Conservation (phyloP, 495 filamentous ascomycete genomes). For the Evernia prunastri region DNA sequence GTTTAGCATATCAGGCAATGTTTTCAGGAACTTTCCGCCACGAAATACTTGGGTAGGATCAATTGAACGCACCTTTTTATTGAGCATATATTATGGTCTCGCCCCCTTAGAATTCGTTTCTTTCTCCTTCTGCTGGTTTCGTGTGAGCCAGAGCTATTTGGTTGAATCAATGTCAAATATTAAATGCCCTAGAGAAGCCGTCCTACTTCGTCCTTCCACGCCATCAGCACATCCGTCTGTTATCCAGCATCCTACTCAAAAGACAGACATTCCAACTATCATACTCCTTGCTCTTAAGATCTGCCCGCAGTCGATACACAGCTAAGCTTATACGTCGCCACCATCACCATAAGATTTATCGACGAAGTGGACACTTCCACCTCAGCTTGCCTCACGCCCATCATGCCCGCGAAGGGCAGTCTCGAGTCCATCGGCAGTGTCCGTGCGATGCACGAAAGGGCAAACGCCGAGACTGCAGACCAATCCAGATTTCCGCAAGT, state of each 20-base stretch:
- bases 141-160: background rate
- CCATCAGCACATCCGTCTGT: background rate
- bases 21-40: too few species aligned
- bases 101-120: background rate
- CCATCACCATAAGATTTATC: background rate
- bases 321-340: background rate
- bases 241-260: background rate
- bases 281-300: background rate
- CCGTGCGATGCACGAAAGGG: conserved; percentile 9
- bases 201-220: background rate
- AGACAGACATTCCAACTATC: background rate
- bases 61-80: background rate
- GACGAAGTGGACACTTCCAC: conserved; percentile 1
- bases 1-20: background rate
- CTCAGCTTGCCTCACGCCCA: conserved; percentile 10
- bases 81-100: background rate
- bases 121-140: background rate
- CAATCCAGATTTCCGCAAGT: background rate
- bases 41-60: background rate
- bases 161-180: background rate
- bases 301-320: background rate
- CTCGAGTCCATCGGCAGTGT: conserved; percentile 21
- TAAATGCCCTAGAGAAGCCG: background rate
- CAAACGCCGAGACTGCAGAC: background rate
- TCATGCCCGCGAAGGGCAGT: conserved; percentile 9